phyloP scores from a whole-genome alignment of 108 stramenopile species.

The Nitzschia sp. region DNA sequence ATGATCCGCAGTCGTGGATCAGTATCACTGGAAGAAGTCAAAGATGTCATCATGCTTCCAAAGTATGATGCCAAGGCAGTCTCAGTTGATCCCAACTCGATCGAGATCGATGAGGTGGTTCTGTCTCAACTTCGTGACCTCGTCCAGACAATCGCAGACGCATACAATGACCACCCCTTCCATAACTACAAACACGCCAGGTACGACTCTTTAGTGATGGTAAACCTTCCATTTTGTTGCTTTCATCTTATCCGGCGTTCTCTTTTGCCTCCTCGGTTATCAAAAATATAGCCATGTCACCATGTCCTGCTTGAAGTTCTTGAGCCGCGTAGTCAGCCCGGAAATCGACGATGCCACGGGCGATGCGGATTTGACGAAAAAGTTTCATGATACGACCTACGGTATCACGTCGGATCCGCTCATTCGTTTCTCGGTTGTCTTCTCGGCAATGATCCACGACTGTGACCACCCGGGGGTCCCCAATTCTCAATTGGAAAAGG shows the following conservation, averaged over 20 bases:
- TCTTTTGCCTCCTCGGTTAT: no score
- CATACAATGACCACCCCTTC: slow-evolving; percentile 6
- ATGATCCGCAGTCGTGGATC: neutral
- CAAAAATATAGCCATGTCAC: slow-evolving; percentile 8
- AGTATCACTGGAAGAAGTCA: slow-evolving; percentile 9
- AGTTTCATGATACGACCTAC: slow-evolving; percentile 1
- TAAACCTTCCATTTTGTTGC: no score
- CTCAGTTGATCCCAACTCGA: neutral
- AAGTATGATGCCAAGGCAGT: neutral
- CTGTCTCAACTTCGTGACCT: slow-evolving; percentile 13
- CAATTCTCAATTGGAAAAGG: neutral
- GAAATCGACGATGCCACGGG: neutral
- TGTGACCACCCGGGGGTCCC: slow-evolving; percentile 18
- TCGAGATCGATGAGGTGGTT: slow-evolving; percentile 6
- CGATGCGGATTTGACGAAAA: neutral
- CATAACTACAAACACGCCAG: slow-evolving; percentile 15
- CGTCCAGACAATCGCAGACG: neutral
- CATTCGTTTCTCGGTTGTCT: slow-evolving; percentile 1
- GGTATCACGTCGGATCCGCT: slow-evolving; percentile 19
- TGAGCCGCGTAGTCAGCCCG: slow-evolving; percentile 1
- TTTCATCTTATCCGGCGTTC: no score
- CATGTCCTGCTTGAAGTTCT: slow-evolving; percentile 5
- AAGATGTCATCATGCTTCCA: slow-evolving; percentile 14
- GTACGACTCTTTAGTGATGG: neutral
- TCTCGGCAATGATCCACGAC: slow-evolving; percentile 17